Evolutionary conservation across 2,329 filamentous ascomycete species (phyloP), one percentile per base, ranked within the genome.

Genomic region (Pestalotiopsis sp.): DNA sequence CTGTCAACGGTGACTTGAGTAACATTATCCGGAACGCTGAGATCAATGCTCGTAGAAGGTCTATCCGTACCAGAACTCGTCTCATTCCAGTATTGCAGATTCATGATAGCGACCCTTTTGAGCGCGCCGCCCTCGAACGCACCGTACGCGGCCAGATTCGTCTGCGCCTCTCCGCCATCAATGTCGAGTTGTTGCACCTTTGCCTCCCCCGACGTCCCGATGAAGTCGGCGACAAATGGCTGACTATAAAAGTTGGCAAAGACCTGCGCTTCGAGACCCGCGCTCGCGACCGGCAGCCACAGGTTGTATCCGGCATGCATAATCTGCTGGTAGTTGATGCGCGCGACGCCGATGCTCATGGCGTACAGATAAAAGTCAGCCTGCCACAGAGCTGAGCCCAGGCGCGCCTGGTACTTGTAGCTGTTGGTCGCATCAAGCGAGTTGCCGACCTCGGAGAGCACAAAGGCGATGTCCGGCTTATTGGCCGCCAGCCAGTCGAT

Each of bases 251-350:
- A 81, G 70, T 77, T 80, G 17, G 78, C 69, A 65, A 79, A 79
- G 0, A 81, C 78, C 49, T 80, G 79, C 4, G 79, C 73, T 23
- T 70, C 67, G 13, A 72, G 36, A 7, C 74, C 76, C 1, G 74
- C 75, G 41, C 77, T 79, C 12, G 73, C 74, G 31, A 75, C 74
- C 4, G 78, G 76, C 3, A 79, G 71, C 77, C 77, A 79, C 9
- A 79, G 25, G 68, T 75, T 65, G 65, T 72, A 77, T 0, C 74
- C 76, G 3, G 76, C 73, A 70, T 78, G 78, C 79, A 81, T 79
- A 67, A 80, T 79, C 69, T 81, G 79, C 73, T 81, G 78, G 67
- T 79, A 79, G 70, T 81, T 78, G 73, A 81, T 78, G 17, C 79
- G 75, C 9, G 71, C 68, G 31, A 81, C 69, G 59, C 80, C 80